Percentiles rank a stretch among this genome's conserved stretches.
phyloP scores from a whole-genome alignment of 1,139 yeast species.

The Protomyces lactucae-debilis region DNA sequence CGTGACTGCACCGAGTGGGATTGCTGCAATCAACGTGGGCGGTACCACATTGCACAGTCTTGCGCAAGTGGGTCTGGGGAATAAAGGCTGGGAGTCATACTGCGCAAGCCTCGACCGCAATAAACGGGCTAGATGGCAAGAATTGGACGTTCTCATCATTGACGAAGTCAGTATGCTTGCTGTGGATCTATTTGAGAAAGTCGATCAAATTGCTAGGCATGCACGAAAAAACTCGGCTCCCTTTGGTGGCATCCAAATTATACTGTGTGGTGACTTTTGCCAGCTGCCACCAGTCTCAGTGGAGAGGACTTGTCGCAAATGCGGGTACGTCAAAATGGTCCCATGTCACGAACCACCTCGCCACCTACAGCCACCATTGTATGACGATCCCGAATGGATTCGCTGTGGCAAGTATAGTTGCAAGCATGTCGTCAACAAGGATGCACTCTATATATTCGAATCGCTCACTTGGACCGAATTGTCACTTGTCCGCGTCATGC shows the following conservation, averaged over 20 bases:
- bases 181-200: constrained; percentile 64
- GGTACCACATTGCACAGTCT: constrained; percentile 81
- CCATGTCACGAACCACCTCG: background rate
- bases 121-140: constrained; percentile 55
- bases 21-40: constrained; percentile 88
- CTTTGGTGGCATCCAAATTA: constrained; percentile 83
- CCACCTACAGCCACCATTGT: background rate
- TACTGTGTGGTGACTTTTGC: constrained; percentile 84
- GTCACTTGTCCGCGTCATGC: constrained; percentile 60
- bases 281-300: constrained; percentile 80
- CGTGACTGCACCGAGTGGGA: constrained; percentile 87
- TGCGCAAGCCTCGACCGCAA: constrained; percentile 54
- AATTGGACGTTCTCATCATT: constrained; percentile 59
- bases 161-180: constrained; percentile 90
- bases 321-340: background rate
- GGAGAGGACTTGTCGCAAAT: constrained; percentile 30
- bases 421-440: constrained; percentile 33
- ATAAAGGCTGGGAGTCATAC: constrained; percentile 45
- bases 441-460: constrained; percentile 66
- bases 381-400: constrained; percentile 2
- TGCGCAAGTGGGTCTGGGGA: constrained; percentile 79
- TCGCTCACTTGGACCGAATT: constrained; percentile 64
- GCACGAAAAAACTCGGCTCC: constrained; percentile 52
- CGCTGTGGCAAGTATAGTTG: background rate
- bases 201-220: constrained; percentile 58